phyloP scores from a whole-genome alignment of 202 grass and related monocot species.

The Digitaria exilis region DNA sequence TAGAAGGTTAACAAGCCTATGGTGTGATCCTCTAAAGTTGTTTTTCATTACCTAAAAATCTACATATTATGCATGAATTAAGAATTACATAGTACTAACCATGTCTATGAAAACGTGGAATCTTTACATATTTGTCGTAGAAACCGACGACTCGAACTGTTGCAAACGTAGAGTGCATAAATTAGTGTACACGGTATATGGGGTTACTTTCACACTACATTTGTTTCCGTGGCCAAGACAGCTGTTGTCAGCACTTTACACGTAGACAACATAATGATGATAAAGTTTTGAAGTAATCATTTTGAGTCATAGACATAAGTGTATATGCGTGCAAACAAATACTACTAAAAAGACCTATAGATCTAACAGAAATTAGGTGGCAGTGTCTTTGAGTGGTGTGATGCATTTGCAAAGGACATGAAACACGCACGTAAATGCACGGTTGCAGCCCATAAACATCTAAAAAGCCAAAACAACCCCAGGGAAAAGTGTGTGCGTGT shows the following conservation, averaged over 20 bases:
- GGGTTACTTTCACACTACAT: not conserved
- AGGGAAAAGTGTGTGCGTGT: slow-evolving; percentile 26
- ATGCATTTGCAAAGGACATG: not conserved
- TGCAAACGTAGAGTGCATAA: not conserved
- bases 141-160: not conserved
- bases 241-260: not conserved
- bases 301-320: not conserved
- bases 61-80: not conserved
- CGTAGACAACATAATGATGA: not conserved
- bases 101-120: not conserved
- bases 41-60: not conserved
- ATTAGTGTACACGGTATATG: fast-evolving
- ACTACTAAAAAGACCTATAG: not conserved
- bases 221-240: not conserved
- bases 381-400: not conserved
- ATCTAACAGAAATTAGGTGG: slow-evolving; percentile 36
- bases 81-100: not conserved
- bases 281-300: not conserved
- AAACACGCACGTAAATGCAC: slow-evolving; percentile 1
- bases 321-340: slow-evolving; percentile 20
- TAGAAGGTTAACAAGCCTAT: not conserved
- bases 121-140: not conserved
- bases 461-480: slow-evolving; percentile 40
- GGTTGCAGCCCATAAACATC: slow-evolving; percentile 1
- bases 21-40: not conserved